These are phyloP conservation scores for Teunomyces panamensis DNA, from an alignment of 805 yeast genomes.

Conservation along the genomic window DNA sequence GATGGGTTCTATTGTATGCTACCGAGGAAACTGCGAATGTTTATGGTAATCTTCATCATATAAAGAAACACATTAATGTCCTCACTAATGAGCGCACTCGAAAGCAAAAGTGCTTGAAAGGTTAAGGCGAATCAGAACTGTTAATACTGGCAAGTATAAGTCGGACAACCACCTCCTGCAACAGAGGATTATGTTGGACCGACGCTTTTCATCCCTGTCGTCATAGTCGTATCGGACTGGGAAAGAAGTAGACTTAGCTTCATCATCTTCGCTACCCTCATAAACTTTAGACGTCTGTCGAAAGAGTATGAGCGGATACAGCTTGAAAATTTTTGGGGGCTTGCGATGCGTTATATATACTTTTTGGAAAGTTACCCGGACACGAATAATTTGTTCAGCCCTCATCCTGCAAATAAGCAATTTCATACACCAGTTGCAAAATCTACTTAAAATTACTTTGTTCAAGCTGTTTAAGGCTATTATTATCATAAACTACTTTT, in stretches of 20 bases:
- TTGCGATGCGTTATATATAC: slow-evolving; percentile 2
- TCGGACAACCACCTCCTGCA: slow-evolving; percentile 41
- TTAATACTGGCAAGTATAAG: slow-evolving; percentile 88
- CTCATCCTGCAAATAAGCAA: background rate
- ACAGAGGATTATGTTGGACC: slow-evolving; percentile 34
- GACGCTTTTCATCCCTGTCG: slow-evolving; percentile 72
- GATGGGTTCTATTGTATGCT: slow-evolving; percentile 84
- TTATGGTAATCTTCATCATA: slow-evolving; percentile 73
- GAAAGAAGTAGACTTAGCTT: slow-evolving; percentile 74
- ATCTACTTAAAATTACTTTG: too few species aligned
- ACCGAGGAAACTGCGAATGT: slow-evolving; percentile 98
- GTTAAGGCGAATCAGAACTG: slow-evolving; percentile 53
- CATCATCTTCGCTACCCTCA: slow-evolving; percentile 34
- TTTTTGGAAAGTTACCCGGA: slow-evolving; percentile 6
- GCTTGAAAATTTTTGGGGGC: background rate
- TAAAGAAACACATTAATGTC: slow-evolving; percentile 16
- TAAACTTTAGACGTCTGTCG: background rate
- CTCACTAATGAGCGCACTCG: slow-evolving; percentile 2
- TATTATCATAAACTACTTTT: too few species aligned
- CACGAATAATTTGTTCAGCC: background rate
- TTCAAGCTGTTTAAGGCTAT: too few species aligned
- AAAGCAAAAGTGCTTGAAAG: background rate
- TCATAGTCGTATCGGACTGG: slow-evolving; percentile 93
- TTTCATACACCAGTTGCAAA: too few species aligned
- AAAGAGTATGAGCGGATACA: background rate